Percentiles rank a stretch among this genome's conserved stretches.
Evolutionary conservation across 805 yeast species (phyloP).

Genomic region (Kluyveromyces dobzhanskii): DNA sequence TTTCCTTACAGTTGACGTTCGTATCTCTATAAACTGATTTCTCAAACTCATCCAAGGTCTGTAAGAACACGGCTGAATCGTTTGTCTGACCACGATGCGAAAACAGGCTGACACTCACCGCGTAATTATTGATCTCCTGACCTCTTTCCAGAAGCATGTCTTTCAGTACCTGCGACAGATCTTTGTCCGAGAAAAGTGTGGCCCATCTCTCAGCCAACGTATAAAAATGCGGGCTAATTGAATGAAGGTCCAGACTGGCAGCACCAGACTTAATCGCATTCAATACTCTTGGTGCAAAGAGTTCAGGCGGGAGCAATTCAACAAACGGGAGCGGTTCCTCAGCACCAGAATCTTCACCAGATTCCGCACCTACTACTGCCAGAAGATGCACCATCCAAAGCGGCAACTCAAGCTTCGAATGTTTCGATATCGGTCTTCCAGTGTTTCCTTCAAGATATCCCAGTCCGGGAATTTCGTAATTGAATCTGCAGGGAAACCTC

Average conservation of each 20-base stretch:
- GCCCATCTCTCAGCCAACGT: slow-evolving; percentile 72
- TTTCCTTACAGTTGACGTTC: slow-evolving; percentile 40
- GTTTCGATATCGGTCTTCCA: slow-evolving; percentile 43
- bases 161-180: slow-evolving; percentile 42
- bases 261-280: slow-evolving; percentile 80
- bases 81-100: slow-evolving; percentile 28
- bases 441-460: slow-evolving; percentile 81
- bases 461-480: slow-evolving; percentile 72
- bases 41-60: slow-evolving; percentile 72
- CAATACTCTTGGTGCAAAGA: slow-evolving; percentile 52
- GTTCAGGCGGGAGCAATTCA: slow-evolving; percentile 63
- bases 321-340: slow-evolving; percentile 43
- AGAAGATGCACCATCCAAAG: slow-evolving; percentile 80
- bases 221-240: slow-evolving; percentile 60
- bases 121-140: slow-evolving; percentile 62
- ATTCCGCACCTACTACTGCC: slow-evolving; percentile 39
- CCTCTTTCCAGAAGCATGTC: slow-evolving; percentile 58
- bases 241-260: slow-evolving; percentile 53
- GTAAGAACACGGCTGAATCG: slow-evolving; percentile 35
- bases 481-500: slow-evolving; percentile 73
- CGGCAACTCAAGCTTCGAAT: slow-evolving; percentile 69
- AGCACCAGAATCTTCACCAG: slow-evolving; percentile 20
- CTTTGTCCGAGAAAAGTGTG: slow-evolving; percentile 55
- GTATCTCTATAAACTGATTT: slow-evolving; percentile 47
- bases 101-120: slow-evolving; percentile 27